These are phyloP conservation scores for Blastocystis sp. DNA, from an alignment of 352 stramenopile species.

Conservation along the genomic window DNA sequence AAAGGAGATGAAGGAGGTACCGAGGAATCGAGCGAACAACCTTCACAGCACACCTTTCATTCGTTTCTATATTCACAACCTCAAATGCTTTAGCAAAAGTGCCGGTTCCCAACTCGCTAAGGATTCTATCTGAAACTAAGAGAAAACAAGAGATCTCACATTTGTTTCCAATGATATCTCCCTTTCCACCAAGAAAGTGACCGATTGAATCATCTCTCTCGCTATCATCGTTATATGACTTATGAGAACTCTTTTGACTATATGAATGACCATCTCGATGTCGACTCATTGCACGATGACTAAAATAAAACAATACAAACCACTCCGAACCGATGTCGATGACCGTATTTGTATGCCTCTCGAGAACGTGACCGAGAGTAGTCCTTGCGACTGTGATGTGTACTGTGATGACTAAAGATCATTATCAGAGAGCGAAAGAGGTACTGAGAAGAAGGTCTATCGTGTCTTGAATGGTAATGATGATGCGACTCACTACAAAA, in stretches of 20 bases:
- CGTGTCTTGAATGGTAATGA: not conserved
- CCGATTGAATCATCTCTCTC: conserved; percentile 41
- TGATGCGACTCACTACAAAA: not conserved
- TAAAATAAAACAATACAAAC: not conserved
- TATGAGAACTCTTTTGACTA: conserved; percentile 35
- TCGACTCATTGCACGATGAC: not conserved
- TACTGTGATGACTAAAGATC: not conserved
- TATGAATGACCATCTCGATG: not conserved
- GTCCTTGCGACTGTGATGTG: not conserved
- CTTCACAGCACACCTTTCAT: conserved; percentile 41
- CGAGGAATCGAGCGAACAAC: conserved; percentile 56
- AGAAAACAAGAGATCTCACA: not conserved
- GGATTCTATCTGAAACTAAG: conserved; percentile 29
- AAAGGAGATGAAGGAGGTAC: not conserved
- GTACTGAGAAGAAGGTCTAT: not conserved
- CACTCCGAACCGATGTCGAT: not conserved
- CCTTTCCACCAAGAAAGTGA: conserved; percentile 41
- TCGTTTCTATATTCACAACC: conserved; percentile 3
- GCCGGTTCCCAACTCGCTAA: conserved; percentile 51
- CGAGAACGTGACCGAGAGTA: not conserved
- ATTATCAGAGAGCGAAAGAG: not conserved
- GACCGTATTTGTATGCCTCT: not conserved
- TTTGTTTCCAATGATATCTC: conserved; percentile 12
- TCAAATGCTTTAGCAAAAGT: conserved; percentile 60
- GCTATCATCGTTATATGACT: conserved; percentile 9